A percentile compares a stretch with the other conserved stretches of the same genome.
Conservation (phyloP, 2,329 filamentous ascomycete genomes). For the Rhinocladiella similis region DNA sequence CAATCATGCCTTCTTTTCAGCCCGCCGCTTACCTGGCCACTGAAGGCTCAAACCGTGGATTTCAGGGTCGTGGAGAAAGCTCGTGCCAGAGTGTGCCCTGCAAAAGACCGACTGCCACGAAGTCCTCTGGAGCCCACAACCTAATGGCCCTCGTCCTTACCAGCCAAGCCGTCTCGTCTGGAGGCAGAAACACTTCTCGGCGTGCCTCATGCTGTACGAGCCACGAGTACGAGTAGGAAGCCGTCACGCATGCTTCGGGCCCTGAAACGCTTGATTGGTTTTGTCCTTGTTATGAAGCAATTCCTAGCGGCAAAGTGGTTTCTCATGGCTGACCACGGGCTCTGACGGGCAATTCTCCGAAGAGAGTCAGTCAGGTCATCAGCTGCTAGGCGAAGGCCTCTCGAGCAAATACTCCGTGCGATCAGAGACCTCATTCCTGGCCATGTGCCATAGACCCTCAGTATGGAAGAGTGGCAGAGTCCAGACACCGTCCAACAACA, state of each 20-base stretch:
- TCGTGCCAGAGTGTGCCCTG: neutral
- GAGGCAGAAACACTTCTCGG: neutral
- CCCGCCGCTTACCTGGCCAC: constrained; percentile 8
- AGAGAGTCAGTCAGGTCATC: neutral
- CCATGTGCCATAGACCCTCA: neutral
- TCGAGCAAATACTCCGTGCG: neutral
- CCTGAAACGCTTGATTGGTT: constrained; percentile 1
- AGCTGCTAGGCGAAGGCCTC: neutral
- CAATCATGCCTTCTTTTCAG: constrained; percentile 11
- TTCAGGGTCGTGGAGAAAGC: constrained; percentile 1
- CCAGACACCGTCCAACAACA: neutral
- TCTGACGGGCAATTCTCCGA: neutral
- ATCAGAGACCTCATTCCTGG: neutral
- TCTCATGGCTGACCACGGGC: neutral
- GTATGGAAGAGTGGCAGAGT: neutral
- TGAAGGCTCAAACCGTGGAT: constrained; percentile 6
- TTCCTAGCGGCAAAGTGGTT: neutral
- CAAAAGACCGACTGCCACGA: constrained; percentile 1
- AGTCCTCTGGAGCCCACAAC: neutral
- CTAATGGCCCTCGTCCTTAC: neutral
- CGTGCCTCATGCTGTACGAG: neutral
- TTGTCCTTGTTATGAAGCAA: neutral
- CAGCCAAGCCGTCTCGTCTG: constrained; percentile 3
- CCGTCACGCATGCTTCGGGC: neutral
- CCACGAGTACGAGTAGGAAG: too few relatives aligned